Evolutionary conservation across 176 grass and related monocot species (phyloP).

Genomic region (Otatea glauca): DNA sequence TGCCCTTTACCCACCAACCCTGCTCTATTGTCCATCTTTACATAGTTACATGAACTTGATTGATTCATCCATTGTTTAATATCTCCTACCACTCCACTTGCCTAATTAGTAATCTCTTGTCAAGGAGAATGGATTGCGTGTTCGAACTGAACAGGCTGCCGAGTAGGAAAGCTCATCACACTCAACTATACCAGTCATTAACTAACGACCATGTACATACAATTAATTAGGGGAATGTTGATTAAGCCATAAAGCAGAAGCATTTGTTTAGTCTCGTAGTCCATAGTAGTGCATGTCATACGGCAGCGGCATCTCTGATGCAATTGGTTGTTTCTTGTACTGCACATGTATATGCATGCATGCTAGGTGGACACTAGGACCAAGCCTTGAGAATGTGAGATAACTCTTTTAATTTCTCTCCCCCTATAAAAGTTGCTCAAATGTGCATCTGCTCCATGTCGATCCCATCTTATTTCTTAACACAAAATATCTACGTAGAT

Average conservation of each 20-base stretch:
- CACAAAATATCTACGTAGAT: neutral
- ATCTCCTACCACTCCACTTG: slow-evolving; percentile 13
- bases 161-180: neutral
- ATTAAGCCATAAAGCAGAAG: neutral
- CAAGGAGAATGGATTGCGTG: slow-evolving; percentile 29
- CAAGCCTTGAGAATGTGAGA: slow-evolving; percentile 3
- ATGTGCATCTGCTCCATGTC: neutral
- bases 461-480: slow-evolving; percentile 15
- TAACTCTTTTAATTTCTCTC: neutral
- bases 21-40: neutral
- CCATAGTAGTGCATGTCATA: slow-evolving; percentile 15
- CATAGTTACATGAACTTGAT: slow-evolving; percentile 3
- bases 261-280: neutral
- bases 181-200: neutral
- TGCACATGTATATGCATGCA: slow-evolving; percentile 41
- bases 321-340: neutral
- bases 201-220: neutral
- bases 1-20: neutral
- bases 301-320: slow-evolving; percentile 1
- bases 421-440: slow-evolving; percentile 33
- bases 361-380: too few relatives aligned
- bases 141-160: neutral
- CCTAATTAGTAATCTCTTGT: neutral
- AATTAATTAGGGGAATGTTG: neutral
- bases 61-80: neutral